These are phyloP conservation scores for Pseudonectria foliicola DNA, from an alignment of 2,329 filamentous ascomycete species.

Conservation along the genomic window DNA sequence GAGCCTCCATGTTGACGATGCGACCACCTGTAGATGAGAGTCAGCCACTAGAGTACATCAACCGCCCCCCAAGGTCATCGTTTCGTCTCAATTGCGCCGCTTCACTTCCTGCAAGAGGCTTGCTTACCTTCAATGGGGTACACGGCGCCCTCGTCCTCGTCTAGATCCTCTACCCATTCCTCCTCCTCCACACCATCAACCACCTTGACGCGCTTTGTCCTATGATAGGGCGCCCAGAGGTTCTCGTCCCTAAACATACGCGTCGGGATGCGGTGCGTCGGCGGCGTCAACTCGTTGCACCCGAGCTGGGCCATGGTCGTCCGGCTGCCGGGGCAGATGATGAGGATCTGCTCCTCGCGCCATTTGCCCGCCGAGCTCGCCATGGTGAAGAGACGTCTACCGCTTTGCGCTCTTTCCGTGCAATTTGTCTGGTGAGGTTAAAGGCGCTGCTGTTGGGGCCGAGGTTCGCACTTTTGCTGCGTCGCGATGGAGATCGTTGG, in stretches of 20 bases:
- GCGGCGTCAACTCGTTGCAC: slow-evolving; percentile 83
- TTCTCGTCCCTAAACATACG: slow-evolving; percentile 90
- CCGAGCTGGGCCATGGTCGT: slow-evolving; percentile 88
- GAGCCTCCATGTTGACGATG: slow-evolving; percentile 85
- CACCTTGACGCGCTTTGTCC: slow-evolving; percentile 57
- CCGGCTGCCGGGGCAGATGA: slow-evolving; percentile 78
- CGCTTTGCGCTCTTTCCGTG: slow-evolving; percentile 5
- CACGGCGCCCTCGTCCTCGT: slow-evolving; percentile 80
- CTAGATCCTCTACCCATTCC: slow-evolving; percentile 81
- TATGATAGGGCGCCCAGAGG: slow-evolving; percentile 69
- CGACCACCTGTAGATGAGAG: slow-evolving; percentile 51
- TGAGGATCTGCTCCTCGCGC: slow-evolving; percentile 57
- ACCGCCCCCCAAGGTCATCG: background rate
- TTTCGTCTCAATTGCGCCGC: slow-evolving; percentile 4
- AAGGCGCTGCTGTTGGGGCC: slow-evolving; percentile 1
- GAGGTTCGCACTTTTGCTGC: slow-evolving; percentile 5
- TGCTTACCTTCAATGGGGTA: slow-evolving; percentile 66
- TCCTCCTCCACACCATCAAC: slow-evolving; percentile 46
- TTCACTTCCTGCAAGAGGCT: background rate
- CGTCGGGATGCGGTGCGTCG: slow-evolving; percentile 78
- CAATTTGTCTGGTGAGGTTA: background rate
- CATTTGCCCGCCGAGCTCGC: slow-evolving; percentile 51
- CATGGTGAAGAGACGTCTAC: slow-evolving; percentile 33
- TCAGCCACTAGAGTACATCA: slow-evolving; percentile 7
- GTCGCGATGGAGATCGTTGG: slow-evolving; percentile 15